Percentiles rank a stretch among this genome's conserved stretches.
Evolutionary conservation across 176 grass and related monocot genomes (phyloP).

Genomic region (Hordeum vulgare): DNA sequence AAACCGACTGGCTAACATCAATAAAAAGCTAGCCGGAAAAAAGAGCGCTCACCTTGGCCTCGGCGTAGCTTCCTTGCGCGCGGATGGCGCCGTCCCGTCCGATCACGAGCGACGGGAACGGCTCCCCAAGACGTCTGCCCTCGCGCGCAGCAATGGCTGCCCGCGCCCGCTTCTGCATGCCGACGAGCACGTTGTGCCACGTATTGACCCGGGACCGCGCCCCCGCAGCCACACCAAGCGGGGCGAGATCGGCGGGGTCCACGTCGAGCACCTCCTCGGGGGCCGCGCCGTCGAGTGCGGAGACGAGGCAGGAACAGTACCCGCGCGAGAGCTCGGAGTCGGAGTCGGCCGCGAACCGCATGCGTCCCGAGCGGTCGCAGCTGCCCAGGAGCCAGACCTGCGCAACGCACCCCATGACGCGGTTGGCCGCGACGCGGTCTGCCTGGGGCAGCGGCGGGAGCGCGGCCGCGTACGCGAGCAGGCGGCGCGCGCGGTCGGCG

Average conservation of each 20-base stretch:
- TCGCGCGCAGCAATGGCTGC: conserved; percentile 48
- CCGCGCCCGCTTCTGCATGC: conserved; percentile 89
- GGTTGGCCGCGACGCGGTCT: conserved; percentile 50
- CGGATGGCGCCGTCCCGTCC: conserved; percentile 46
- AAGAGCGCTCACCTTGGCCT: conserved; percentile 68
- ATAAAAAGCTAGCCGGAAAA: background rate
- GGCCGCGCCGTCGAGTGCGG: conserved; percentile 55
- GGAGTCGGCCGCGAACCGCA: conserved; percentile 88
- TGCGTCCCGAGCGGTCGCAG: conserved; percentile 31
- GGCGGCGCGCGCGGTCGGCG: conserved; percentile 52
- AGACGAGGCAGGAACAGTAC: conserved; percentile 73
- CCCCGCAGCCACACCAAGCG: conserved; percentile 46
- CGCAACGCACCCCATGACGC: conserved; percentile 90
- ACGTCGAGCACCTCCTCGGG: conserved; percentile 74
- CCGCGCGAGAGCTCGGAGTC: conserved; percentile 92
- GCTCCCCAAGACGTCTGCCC: conserved; percentile 46
- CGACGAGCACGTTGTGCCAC: conserved; percentile 87
- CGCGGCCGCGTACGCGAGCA: conserved; percentile 46
- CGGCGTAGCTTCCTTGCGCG: conserved; percentile 76
- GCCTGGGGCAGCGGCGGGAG: conserved; percentile 59
- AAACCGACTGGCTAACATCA: background rate
- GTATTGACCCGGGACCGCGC: conserved; percentile 65
- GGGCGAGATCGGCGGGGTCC: conserved; percentile 48
- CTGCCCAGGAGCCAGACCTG: conserved; percentile 42
- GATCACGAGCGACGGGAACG: conserved; percentile 89